phyloP scores from a whole-genome alignment of 345 rosid species.

The Lepidium africanum region DNA sequence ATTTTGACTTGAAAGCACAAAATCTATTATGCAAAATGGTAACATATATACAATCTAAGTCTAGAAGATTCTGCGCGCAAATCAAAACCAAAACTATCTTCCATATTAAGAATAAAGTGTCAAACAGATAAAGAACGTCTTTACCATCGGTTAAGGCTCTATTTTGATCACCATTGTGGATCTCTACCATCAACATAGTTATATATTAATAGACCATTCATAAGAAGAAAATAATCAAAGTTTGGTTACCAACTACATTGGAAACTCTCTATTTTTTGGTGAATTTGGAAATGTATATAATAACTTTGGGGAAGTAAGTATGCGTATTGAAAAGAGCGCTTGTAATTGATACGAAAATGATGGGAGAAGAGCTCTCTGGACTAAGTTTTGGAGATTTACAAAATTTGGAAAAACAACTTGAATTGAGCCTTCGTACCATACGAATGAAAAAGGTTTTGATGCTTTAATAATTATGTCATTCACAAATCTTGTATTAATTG shows the following conservation, averaged over 20 bases:
- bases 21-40: no score
- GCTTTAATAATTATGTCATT: neutral
- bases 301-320: neutral
- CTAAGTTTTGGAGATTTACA: slow-evolving; percentile 49
- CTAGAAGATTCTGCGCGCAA: no score
- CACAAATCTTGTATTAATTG: neutral
- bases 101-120: no score
- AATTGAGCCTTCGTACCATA: slow-evolving; percentile 55
- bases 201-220: slow-evolving; percentile 5
- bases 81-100: neutral
- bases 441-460: slow-evolving; percentile 51
- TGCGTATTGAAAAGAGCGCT: slow-evolving; percentile 8
- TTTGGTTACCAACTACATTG: neutral
- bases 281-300: neutral
- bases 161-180: no score
- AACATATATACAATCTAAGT: no score
- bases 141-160: no score
- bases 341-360: slow-evolving; percentile 43
- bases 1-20: no score
- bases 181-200: no score
- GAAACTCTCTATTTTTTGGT: neutral
- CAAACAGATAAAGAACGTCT: no score
- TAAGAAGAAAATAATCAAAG: neutral
- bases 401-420: slow-evolving; percentile 65
- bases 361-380: slow-evolving; percentile 85